phyloP scores from a whole-genome alignment of 208 protist species.

The Acanthamoeba sp. region DNA sequence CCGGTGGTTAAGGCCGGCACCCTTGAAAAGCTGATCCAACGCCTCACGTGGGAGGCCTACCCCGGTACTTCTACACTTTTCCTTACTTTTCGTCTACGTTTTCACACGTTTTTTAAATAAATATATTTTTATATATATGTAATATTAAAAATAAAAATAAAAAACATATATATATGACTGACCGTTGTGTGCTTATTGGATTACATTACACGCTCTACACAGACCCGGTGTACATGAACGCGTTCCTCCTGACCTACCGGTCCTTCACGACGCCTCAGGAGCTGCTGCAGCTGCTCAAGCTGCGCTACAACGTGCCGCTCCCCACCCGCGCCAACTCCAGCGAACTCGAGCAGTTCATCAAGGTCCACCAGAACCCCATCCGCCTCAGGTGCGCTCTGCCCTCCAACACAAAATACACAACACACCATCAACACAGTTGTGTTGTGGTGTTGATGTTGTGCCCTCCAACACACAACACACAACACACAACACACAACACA shows the following conservation, averaged over 20 bases:
- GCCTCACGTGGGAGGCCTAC: slow-evolving; percentile 64
- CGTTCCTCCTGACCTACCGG: slow-evolving; percentile 74
- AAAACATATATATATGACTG: too few species aligned
- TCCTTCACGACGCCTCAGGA: slow-evolving; percentile 73
- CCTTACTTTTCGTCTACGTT: not conserved
- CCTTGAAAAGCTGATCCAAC: slow-evolving; percentile 73
- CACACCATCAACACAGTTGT: not conserved
- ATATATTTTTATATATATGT: too few species aligned
- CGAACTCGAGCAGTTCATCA: slow-evolving; percentile 52
- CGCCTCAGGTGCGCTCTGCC: slow-evolving; percentile 28
- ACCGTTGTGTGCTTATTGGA: not conserved
- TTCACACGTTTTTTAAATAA: not conserved
- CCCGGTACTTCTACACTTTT: not conserved
- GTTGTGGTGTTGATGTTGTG: too few species aligned
- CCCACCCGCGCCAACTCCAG: not conserved
- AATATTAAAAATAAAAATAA: too few species aligned
- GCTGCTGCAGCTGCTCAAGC: slow-evolving; percentile 39
- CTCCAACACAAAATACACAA: not conserved
- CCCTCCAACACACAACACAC: not conserved
- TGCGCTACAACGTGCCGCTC: slow-evolving; percentile 41
- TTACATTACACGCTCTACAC: not conserved
- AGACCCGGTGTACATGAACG: slow-evolving; percentile 71
- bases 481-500: not conserved
- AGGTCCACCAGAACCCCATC: slow-evolving; percentile 59
- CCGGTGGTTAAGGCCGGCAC: slow-evolving; percentile 68